Conservation (phyloP, 176 grass and related monocot species). For the Elymus sibiricus region DNA sequence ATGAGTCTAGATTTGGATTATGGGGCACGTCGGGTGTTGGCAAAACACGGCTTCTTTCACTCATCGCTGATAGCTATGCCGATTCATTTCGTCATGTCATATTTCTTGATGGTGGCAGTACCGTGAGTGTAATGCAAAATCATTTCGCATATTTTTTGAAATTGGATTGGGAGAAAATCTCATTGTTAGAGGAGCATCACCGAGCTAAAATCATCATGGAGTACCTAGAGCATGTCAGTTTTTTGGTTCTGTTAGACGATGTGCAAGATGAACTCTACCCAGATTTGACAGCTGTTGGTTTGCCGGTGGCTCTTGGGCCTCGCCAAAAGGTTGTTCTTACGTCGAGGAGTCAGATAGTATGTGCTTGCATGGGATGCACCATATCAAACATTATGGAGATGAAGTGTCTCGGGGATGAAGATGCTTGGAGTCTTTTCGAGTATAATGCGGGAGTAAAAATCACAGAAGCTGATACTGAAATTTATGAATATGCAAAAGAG, state of each 20-base stretch:
- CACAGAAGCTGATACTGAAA: not conserved
- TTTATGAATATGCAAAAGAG: not conserved
- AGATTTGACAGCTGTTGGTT: not conserved
- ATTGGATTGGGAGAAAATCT: not conserved
- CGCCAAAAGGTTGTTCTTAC: not conserved
- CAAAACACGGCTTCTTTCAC: not conserved
- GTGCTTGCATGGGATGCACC: not conserved
- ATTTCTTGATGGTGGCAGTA: not conserved
- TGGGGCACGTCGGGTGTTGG: not conserved
- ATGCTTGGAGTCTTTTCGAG: not conserved
- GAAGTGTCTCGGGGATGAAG: not conserved
- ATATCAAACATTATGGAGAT: not conserved
- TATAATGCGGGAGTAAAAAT: not conserved
- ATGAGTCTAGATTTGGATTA: not conserved
- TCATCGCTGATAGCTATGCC: not conserved
- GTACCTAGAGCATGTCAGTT: not conserved
- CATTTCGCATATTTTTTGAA: not conserved
- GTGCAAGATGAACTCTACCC: not conserved
- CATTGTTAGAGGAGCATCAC: not conserved
- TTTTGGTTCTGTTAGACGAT: not conserved
- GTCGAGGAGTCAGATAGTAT: not conserved
- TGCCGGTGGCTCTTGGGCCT: not conserved
- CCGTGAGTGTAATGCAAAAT: not conserved
- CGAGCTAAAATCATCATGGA: not conserved
- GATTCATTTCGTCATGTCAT: not conserved